Base-by-base conservation (phyloP, 2,329 filamentous ascomycete species). In the Furcasterigmium sp. region DNA sequence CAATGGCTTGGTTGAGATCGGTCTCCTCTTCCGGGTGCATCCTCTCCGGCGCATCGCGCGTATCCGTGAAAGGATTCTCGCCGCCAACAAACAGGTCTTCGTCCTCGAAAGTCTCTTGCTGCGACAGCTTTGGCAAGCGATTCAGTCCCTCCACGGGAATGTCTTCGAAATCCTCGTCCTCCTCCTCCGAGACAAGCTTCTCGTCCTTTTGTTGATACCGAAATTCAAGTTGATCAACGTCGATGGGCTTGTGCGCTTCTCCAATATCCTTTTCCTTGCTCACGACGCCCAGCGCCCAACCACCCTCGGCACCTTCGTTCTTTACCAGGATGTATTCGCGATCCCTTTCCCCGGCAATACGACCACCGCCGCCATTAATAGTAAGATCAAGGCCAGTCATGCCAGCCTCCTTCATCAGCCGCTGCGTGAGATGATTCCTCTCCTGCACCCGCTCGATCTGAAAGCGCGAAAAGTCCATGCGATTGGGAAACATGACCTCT, bases 251-350 rank as follows among this genome's bases (percentile, higher is more conserved):
- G 49, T 91, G 84, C 21, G 81, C 80, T 49, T 87, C 78, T 3
- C 88, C 90, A 35, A 84, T 76, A 40, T 93, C 80, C 51, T 87
- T 94, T 46, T 88, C 85, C 48, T 83, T 88, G 48, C 85, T 90
- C 18, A 98, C 91, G 20, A 98, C 93, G 41, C 93, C 93, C 6
- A 98, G 69, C 0, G 91, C 91, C 90, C 91, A 98, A 5, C 93
- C 93, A 37, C 93, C 93, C 60, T 97, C 91, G 1, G 89, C 90
- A 0, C 90, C 88, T 36, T 94, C 89, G 54, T 97, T 97, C 65
- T 93, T 95, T 30, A 98, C 91, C 4, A 98, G 70, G 11, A 98
- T 91, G 56, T 98, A 98, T 62, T 98, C 93, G 56, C 88, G 84
- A 13, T 89, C 87, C 56, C 84, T 89, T 58, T 98, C 93, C 39